A percentile compares a stretch with the other conserved stretches of the same genome.
phyloP scores from a whole-genome alignment of 129 eudicot species.

The Arctium lappa region DNA sequence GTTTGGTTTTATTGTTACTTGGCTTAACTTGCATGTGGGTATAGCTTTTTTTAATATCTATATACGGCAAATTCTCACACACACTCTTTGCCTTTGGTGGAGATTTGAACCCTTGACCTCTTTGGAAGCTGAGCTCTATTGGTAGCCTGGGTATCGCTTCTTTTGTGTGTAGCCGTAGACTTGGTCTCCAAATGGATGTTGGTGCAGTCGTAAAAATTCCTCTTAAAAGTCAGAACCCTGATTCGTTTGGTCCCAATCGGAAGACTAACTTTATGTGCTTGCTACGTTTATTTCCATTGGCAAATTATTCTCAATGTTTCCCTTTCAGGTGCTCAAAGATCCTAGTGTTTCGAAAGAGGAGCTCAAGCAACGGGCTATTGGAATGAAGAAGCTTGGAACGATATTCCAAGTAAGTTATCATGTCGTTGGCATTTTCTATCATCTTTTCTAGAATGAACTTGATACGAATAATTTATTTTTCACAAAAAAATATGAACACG shows the following conservation, averaged over 20 bases:
- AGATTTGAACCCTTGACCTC: no score
- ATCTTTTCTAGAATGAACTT: background rate
- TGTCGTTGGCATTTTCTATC: background rate
- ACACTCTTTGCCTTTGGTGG: no score
- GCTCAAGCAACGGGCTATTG: constrained; percentile 53
- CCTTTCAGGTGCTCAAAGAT: constrained; percentile 63
- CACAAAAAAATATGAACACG: background rate
- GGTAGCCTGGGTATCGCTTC: no score
- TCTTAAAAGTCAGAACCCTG: no score
- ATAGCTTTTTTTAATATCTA: no score
- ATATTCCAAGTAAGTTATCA: constrained; percentile 67
- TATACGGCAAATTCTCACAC: no score
- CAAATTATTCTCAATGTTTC: background rate
- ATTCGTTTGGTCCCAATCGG: background rate
- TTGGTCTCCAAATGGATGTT: background rate
- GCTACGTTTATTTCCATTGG: background rate
- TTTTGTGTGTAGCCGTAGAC: background rate
- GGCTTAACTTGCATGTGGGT: no score
- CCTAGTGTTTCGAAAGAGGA: constrained; percentile 61
- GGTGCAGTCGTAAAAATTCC: no score
- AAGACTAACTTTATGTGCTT: background rate
- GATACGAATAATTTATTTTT: background rate
- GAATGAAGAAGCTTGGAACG: constrained; percentile 72
- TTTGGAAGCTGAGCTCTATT: no score
- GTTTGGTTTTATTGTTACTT: no score